phyloP scores from a whole-genome alignment of 441 rosid genomes.

The Isatis lusitanica region DNA sequence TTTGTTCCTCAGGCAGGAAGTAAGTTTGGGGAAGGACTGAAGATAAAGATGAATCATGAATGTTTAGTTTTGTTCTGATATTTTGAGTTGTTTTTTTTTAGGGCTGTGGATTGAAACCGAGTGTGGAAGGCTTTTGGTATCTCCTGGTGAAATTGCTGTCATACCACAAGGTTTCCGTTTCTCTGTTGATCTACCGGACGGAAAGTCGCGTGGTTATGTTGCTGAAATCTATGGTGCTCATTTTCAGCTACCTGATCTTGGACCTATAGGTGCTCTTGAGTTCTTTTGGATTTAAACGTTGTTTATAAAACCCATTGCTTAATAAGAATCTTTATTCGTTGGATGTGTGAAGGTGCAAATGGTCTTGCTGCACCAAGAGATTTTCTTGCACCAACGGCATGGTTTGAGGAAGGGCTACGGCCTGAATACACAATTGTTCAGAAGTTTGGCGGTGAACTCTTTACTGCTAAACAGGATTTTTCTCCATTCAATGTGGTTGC shows the following conservation, averaged over 20 bases:
- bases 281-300: constrained; percentile 6
- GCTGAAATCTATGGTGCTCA: constrained; percentile 91
- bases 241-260: constrained; percentile 98
- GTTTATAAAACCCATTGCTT: neutral
- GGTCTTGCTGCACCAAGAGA: constrained; percentile 96
- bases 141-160: constrained; percentile 86
- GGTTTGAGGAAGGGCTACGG: constrained; percentile 70
- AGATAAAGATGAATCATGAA: neutral
- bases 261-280: constrained; percentile 83
- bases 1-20: constrained; percentile 92
- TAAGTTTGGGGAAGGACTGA: constrained; percentile 38
- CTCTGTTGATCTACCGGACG: constrained; percentile 71
- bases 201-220: constrained; percentile 87
- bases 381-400: constrained; percentile 81
- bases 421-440: constrained; percentile 74
- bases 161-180: constrained; percentile 93
- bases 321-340: constrained; percentile 9
- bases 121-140: constrained; percentile 83
- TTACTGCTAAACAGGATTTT: constrained; percentile 87
- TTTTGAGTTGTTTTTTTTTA: constrained; percentile 32
- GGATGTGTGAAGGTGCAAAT: constrained; percentile 67
- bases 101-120: constrained; percentile 94
- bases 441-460: constrained; percentile 87
- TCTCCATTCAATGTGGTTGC: constrained; percentile 96
- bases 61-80: constrained; percentile 22